A percentile compares a stretch with the other conserved stretches of the same genome.
Conservation (phyloP, 2,329 filamentous ascomycete species). For the Colletotrichum karsti region DNA sequence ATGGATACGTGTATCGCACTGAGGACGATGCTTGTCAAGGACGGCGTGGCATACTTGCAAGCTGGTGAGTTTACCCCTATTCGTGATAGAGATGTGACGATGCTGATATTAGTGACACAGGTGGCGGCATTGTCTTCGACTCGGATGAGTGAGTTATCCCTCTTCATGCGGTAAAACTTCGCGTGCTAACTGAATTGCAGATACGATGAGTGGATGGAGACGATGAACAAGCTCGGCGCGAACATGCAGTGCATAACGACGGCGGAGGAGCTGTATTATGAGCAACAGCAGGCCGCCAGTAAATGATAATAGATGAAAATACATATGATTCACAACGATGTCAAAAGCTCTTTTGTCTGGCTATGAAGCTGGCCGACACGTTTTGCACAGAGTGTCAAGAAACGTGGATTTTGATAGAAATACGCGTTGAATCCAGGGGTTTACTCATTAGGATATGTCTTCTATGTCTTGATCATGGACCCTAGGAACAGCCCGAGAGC, state of each 20-base stretch:
- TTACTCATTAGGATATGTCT: too few species aligned
- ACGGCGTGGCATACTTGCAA: slow-evolving; percentile 91
- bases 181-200: neutral
- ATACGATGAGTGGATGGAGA: slow-evolving; percentile 94
- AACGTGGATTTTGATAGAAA: too few species aligned
- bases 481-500: neutral
- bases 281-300: slow-evolving; percentile 37
- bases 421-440: too few species aligned
- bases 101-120: slow-evolving; percentile 41
- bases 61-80: slow-evolving; percentile 55
- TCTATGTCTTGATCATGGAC: neutral
- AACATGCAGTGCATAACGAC: slow-evolving; percentile 89
- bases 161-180: too few species aligned
- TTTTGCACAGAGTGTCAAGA: too few species aligned
- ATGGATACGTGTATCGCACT: slow-evolving; percentile 90
- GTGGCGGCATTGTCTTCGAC: slow-evolving; percentile 93
- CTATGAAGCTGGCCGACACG: too few species aligned
- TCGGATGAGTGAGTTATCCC: slow-evolving; percentile 68
- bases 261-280: slow-evolving; percentile 74
- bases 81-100: neutral
- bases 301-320: slow-evolving; percentile 3
- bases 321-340: too few species aligned
- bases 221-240: slow-evolving; percentile 90
- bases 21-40: slow-evolving; percentile 93
- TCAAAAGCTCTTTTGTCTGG: too few species aligned